Base-by-base conservation (phyloP, 352 stramenopile genomes). In the Globisporangium mamillatum region DNA sequence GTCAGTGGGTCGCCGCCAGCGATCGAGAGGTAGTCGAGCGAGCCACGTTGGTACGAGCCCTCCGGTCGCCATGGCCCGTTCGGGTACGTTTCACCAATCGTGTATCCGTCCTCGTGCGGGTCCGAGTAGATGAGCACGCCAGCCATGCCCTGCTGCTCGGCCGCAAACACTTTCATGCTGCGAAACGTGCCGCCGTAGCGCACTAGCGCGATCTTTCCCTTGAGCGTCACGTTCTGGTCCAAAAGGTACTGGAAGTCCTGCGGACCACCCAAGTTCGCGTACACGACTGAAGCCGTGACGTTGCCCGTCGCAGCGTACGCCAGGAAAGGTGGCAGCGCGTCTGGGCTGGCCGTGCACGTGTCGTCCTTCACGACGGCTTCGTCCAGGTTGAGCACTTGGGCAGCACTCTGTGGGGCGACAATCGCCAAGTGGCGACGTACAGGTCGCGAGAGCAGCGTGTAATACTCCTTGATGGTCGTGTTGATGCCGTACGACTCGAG, bases 41-140 rank as follows among this genome's bases (percentile, higher is more conserved):
- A 97, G 34, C 92, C 92, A 9, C 92, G 84, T 73, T 98, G 91
- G 55, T 97, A 91, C 24, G 84, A 89, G 3, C 73, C 83, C 12
- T 82, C 68, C 0, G 90, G 87, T 24, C 92, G 75, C 87, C 88
- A 97, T 3, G 82, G 84, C 32, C 91, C 91, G 0, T 93, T 72
- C 3, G 91, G 89, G 70, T 97, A 97, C 1, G 84, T 82, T 16
- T 71, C 60, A 4, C 90, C 91, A 6, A 75, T 62, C 2, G 34
- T 63, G 64, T 79, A 97, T 4, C 91, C 92, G 69, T 98, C 92
- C 38, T 98, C 82, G 14, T 75, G 48, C 5, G 92, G 92, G 68
- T 98, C 92, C 52, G 83, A 95, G 73, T 96, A 98, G 69, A 98
- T 96, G 1, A 98, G 71, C 32, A 89, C 83, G 34, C 79, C 92